Evolutionary conservation across 2,329 filamentous ascomycete species (phyloP), one percentile per base, ranked within the genome.

Genomic region (Fusarium sulawesiense): DNA sequence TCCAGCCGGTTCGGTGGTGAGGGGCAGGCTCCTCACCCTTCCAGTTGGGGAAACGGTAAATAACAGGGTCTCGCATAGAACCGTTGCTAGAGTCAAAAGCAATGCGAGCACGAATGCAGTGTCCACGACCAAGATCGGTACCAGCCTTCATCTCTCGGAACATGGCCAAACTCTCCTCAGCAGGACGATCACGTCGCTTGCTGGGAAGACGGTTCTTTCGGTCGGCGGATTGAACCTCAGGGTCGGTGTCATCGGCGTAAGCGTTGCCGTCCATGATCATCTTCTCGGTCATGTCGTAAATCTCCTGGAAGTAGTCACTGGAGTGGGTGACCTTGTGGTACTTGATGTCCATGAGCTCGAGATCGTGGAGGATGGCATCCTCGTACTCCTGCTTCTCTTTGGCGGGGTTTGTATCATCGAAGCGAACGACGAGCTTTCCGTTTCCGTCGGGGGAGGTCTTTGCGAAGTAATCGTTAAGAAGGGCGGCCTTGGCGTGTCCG

Each of bases 341-440:
- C 82, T 92, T 93, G 80, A 99, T 93, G 30, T 94, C 95, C 87
- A 99, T 93, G 56, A 98, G 87, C 51, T 90, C 89, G 53, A 98
- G 87, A 80, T 99, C 96, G 83, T 97, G 92, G 41, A 97, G 85
- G 68, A 99, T 99, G 7, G 94, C 88, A 81, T 98, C 94, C 79
- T 98, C 91, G 79, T 91, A 99, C 83, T 98, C 96, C 79, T 95
- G 90, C 84, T 97, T 98, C 86, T 99, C 96, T 80, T 98, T 98
- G 64, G 92, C 91, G 10, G 96, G 96, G 82, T 99, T 99, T 60
- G 96, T 99, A 78, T 99, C 96, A 78, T 99, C 96, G 77, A 99
- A 96, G 64, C 96, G 92, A 51, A 98, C 88, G 64, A 97, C 90
- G 75, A 99, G 86, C 76, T 92, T 97, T 76, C 96, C 96, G 65